A percentile compares a stretch with the other conserved stretches of the same genome.
phyloP scores from a whole-genome alignment of 164 flowering plant genomes.

The Magnolia kwangsiensis region DNA sequence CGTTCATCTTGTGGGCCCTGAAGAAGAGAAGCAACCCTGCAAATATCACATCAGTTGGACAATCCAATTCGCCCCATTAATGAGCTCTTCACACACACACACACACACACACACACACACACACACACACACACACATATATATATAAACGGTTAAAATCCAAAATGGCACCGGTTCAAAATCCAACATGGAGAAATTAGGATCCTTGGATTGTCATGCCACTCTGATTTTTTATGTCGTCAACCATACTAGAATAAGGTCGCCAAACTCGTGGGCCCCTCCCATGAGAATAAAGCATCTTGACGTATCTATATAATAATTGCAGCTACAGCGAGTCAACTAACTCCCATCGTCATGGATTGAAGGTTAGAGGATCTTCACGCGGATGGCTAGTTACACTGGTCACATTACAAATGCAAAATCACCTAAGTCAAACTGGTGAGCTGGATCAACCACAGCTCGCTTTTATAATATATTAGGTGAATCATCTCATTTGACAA shows the following conservation, averaged over 20 bases:
- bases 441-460: not conserved
- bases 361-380: constrained; percentile 12
- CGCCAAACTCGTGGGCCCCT: no score
- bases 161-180: no score
- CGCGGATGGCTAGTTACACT: not conserved
- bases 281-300: no score
- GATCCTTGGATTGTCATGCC: not conserved
- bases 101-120: no score
- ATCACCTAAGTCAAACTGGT: not conserved
- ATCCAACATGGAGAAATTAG: not conserved
- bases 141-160: no score
- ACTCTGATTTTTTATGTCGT: not conserved
- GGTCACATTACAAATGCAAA: not conserved
- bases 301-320: not conserved
- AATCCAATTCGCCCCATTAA: no score
- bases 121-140: no score
- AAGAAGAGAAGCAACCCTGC: no score
- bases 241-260: no score
- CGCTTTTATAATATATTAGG: not conserved
- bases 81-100: no score
- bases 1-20: not conserved
- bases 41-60: no score
- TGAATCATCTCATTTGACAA: no score
- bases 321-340: not conserved
- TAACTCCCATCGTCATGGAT: constrained; percentile 15